A percentile compares a stretch with the other conserved stretches of the same genome.
These are phyloP conservation scores for Candida qinlingensis DNA, from an alignment of 805 yeast species.

Conservation along the genomic window DNA sequence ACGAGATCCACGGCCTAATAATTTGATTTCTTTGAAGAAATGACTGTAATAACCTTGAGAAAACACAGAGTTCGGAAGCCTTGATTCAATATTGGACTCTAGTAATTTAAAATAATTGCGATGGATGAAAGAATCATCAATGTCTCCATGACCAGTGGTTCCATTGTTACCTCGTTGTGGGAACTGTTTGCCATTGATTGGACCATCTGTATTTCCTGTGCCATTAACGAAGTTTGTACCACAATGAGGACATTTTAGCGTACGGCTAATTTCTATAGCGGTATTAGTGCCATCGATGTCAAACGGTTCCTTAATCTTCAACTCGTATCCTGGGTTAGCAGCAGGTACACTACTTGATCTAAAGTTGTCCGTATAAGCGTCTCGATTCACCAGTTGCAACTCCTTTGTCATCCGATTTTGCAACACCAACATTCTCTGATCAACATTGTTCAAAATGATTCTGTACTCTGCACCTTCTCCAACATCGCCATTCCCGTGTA, in stretches of 20 bases:
- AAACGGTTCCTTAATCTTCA: too few species aligned
- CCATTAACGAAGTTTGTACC: not conserved
- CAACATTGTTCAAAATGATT: not conserved
- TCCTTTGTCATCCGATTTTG: conserved; percentile 9
- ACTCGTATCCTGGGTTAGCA: too few species aligned
- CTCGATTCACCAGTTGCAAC: conserved; percentile 4
- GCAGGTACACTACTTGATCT: not conserved
- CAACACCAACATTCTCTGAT: conserved; percentile 5
- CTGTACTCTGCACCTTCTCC: not conserved
- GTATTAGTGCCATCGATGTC: too few species aligned
- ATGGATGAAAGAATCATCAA: conserved; percentile 6
- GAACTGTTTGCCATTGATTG: too few species aligned
- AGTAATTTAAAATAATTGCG: conserved; percentile 19
- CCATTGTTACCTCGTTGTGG: too few species aligned
- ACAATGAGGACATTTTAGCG: conserved; percentile 9
- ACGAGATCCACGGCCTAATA: conserved; percentile 77
- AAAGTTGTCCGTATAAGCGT: not conserved
- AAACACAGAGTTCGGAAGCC: conserved; percentile 53
- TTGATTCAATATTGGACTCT: conserved; percentile 14
- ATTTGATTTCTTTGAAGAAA: conserved; percentile 57
- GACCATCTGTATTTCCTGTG: not conserved
- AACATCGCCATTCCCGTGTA: not conserved
- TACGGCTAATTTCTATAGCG: not conserved
- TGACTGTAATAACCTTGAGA: conserved; percentile 78
- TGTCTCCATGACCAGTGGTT: not conserved